Evolutionary conservation across 108 stramenopile species (phyloP).

Genomic region (Cyclotella kingstonii): DNA sequence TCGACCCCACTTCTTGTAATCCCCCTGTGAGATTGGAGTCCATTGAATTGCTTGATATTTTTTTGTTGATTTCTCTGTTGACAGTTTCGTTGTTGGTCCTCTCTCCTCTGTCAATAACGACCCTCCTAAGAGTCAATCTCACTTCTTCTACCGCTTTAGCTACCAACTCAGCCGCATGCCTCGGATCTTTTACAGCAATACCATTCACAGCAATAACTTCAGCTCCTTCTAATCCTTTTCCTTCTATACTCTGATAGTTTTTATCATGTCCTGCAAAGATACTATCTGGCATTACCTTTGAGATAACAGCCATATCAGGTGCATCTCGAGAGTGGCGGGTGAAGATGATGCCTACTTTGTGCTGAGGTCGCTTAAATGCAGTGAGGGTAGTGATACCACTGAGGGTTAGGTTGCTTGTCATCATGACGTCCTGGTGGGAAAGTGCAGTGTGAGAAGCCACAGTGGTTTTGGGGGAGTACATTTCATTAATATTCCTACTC

Average conservation of each 20-base stretch:
- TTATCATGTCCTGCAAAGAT: constrained; percentile 29
- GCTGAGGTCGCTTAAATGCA: constrained; percentile 42
- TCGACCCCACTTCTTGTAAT: too few relatives aligned
- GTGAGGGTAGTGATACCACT: constrained; percentile 37
- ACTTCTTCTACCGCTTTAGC: constrained; percentile 39
- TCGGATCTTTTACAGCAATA: constrained; percentile 34
- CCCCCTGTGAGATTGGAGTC: too few relatives aligned
- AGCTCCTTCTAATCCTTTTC: constrained; percentile 22
- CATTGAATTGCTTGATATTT: too few relatives aligned
- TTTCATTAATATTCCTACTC: too few relatives aligned
- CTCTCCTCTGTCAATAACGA: background rate
- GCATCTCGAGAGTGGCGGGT: constrained; percentile 20
- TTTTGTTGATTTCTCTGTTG: background rate
- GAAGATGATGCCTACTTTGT: constrained; percentile 44
- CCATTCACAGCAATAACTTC: constrained; percentile 50
- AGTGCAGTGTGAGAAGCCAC: too few relatives aligned
- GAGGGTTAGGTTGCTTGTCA: constrained; percentile 2
- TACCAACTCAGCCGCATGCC: constrained; percentile 47
- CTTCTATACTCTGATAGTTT: background rate
- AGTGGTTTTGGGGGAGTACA: too few relatives aligned
- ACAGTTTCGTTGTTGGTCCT: background rate
- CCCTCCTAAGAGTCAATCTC: constrained; percentile 28
- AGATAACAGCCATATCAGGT: constrained; percentile 41
- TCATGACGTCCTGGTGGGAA: too few relatives aligned
- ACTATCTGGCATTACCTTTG: constrained; percentile 25